Evolutionary conservation across 2,329 filamentous ascomycete species (phyloP).

Genomic region (Plenodomus lindquistii): DNA sequence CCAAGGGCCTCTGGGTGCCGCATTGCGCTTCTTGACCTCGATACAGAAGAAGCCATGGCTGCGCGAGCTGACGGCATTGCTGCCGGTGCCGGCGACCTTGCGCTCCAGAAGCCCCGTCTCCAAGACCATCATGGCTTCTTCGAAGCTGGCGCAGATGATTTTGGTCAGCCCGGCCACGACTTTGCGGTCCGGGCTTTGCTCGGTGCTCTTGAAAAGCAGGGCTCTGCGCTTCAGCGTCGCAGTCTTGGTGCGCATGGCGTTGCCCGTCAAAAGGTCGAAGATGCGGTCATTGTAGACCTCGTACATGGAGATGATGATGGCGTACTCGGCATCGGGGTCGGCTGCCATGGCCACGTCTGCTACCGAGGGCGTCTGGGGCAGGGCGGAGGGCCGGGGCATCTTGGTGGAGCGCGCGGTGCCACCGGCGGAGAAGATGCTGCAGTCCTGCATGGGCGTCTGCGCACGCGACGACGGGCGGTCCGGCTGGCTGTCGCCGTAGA

Average conservation of each 20-base stretch:
- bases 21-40: constrained; percentile 82
- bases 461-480: constrained; percentile 51
- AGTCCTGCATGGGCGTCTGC: constrained; percentile 57
- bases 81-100: constrained; percentile 85
- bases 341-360: constrained; percentile 68
- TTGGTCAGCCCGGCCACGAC: constrained; percentile 91
- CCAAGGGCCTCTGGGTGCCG: constrained; percentile 66
- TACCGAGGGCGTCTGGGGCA: constrained; percentile 77
- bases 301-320: constrained; percentile 94
- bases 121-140: constrained; percentile 85
- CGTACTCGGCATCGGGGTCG: constrained; percentile 76
- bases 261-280: constrained; percentile 80
- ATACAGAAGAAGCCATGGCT: constrained; percentile 97
- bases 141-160: constrained; percentile 78
- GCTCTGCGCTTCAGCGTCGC: constrained; percentile 67
- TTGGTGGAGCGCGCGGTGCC: constrained; percentile 58
- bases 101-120: constrained; percentile 88
- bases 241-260: constrained; percentile 59
- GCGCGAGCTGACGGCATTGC: constrained; percentile 88
- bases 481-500: constrained; percentile 71
- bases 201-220: constrained; percentile 89
- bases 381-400: constrained; percentile 68
- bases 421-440: constrained; percentile 60
- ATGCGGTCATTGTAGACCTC: constrained; percentile 99
- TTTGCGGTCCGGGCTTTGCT: constrained; percentile 86